Evolutionary conservation across 352 stramenopile genomes (phyloP).

Genomic region (Vaucheria bursata): DNA sequence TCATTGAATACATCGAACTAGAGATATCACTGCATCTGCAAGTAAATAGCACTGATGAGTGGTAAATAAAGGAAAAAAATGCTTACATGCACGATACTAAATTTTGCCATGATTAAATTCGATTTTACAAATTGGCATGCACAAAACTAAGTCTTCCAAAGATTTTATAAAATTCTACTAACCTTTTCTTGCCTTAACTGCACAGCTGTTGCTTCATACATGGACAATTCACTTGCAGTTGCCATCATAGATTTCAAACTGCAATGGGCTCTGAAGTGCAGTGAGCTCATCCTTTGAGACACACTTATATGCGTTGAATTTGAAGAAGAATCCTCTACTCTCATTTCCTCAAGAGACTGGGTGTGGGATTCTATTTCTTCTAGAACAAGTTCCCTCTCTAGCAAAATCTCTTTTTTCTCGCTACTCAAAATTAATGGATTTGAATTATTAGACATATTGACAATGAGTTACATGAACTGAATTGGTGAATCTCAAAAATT

Average conservation of each 20-base stretch:
- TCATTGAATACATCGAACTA: neutral
- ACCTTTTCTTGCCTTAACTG: slow-evolving; percentile 82
- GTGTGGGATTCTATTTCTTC: too few species aligned
- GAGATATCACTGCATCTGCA: neutral
- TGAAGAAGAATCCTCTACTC: too few species aligned
- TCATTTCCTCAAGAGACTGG: too few species aligned
- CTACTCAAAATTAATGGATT: too few species aligned
- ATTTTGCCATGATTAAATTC: neutral
- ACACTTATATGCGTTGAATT: too few species aligned
- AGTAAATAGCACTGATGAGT: neutral
- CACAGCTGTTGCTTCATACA: slow-evolving; percentile 86
- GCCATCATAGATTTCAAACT: too few species aligned
- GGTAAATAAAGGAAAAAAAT: too few species aligned
- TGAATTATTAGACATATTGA: too few species aligned
- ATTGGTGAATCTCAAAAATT: too few species aligned
- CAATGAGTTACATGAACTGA: too few species aligned
- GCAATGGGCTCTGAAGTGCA: too few species aligned
- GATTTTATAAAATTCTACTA: slow-evolving; percentile 30
- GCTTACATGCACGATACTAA: neutral
- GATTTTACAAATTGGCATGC: neutral
- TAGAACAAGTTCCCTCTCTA: slow-evolving; percentile 85
- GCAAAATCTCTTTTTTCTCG: slow-evolving; percentile 76
- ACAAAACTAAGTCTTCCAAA: neutral
- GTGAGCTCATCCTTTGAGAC: too few species aligned
- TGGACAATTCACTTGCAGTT: slow-evolving; percentile 80